Evolutionary conservation across 2,329 filamentous ascomycete genomes (phyloP).

Genomic region (Colletotrichum horii): DNA sequence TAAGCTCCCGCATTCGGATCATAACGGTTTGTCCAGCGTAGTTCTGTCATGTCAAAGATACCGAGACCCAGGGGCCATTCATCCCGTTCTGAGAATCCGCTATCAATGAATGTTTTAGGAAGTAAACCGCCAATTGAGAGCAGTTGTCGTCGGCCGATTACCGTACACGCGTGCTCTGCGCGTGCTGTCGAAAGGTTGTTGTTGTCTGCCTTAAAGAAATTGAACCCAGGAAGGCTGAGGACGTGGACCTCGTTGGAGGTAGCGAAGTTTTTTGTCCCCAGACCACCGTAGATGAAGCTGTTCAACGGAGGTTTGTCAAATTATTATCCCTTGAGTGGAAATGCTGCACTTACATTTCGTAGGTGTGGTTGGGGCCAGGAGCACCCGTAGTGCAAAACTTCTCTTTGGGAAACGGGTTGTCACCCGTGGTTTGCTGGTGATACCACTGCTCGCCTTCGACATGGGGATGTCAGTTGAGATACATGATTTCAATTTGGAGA

Average conservation of each 20-base stretch:
- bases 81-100: conserved; percentile 27
- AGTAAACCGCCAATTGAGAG: conserved; percentile 37
- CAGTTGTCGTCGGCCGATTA: conserved; percentile 43
- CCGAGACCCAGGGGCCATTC: conserved; percentile 41
- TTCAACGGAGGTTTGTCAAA: background rate
- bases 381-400: conserved; percentile 39
- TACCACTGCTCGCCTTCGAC: conserved; percentile 3
- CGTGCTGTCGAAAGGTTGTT: conserved; percentile 26
- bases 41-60: conserved; percentile 42
- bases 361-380: conserved; percentile 34
- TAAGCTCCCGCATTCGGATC: conserved; percentile 38
- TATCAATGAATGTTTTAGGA: fast-evolving
- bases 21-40: conserved; percentile 38
- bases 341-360: conserved; percentile 35
- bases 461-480: background rate
- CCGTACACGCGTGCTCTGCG: conserved; percentile 36
- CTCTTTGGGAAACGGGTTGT: conserved; percentile 28
- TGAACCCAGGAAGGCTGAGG: conserved; percentile 42
- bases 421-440: conserved; percentile 36
- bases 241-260: conserved; percentile 37
- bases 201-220: conserved; percentile 35
- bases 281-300: conserved; percentile 43
- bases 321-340: background rate
- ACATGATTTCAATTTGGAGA: background rate
- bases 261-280: conserved; percentile 20